Evolutionary conservation across 345 rosid genomes (phyloP), one percentile per base, ranked within the genome.

Genomic region (Moricandia moricandioides): DNA sequence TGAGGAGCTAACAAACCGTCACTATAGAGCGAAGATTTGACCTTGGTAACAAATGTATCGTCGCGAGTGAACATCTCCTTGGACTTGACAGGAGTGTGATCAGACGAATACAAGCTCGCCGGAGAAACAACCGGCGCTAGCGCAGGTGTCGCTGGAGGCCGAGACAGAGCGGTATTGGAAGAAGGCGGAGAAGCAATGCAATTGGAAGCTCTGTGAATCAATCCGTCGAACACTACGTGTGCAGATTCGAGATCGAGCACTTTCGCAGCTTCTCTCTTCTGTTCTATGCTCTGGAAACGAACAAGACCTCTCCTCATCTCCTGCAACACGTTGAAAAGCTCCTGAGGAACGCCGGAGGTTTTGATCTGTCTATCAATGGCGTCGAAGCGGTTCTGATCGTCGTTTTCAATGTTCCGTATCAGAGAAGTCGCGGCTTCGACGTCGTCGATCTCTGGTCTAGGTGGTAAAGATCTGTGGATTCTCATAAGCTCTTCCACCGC

Each of bases 401-500:
- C 99, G 72, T 87, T 88, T 24, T 95, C 99, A 24, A 89, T 91
- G 59, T 84, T 90, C 6, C 49, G 83, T 40, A 92, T 84, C 78
- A 95, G 45, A 21, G 24, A 21, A 21, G 24, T 21, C 24, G 24
- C 24, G 2, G 24, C 24, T 21, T 21, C 24, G 24, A 21, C 24
- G 24, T 21, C 24, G 24, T 21, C 24, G 24, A 21, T 21, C 1
- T 21, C 24, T 21, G 24, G 24, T 21, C 24, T 21, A 21, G 24
- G 24, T 21, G 24, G 24, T 21, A 21, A 21, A 21, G 24, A 21
- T 87, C 89, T 88, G n/a, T 90, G 99, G 40, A 90, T 82, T 30
- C 82, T 85, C 97, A 86, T 95, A 79, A 95, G 88, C 83, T 89
- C 99, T 68, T 83, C 92, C 75, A 95, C 97, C 35, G 80, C 90